Evolutionary conservation across 371 early-diverging fungal species (phyloP).

Genomic region (Apophysomyces ossiformis): DNA sequence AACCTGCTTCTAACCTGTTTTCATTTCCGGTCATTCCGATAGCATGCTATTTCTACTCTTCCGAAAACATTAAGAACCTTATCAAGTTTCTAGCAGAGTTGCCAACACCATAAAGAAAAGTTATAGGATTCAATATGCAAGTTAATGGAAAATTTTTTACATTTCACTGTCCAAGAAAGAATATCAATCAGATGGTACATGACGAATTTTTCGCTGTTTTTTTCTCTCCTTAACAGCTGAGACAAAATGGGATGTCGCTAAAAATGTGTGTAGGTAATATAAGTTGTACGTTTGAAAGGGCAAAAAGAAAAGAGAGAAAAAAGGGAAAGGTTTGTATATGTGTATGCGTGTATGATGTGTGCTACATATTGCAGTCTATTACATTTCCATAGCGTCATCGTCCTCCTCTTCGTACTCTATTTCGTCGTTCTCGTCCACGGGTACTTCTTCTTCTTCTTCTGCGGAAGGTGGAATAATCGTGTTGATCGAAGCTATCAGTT

Average conservation of each 20-base stretch:
- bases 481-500: constrained; percentile 63
- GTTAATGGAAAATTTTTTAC: neutral
- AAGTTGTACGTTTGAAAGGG: neutral
- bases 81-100: neutral
- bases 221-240: constrained; percentile 13
- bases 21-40: constrained; percentile 11
- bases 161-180: neutral
- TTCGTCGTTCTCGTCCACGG: constrained; percentile 29
- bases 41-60: neutral
- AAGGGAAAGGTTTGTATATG: constrained; percentile 3
- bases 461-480: constrained; percentile 51
- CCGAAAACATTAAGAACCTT: neutral
- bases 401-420: constrained; percentile 42
- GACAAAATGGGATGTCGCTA: constrained; percentile 10
- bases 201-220: too few species aligned
- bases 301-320: neutral
- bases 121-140: neutral
- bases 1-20: neutral
- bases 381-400: constrained; percentile 57
- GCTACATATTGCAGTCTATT: constrained; percentile 5
- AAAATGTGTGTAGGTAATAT: neutral
- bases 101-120: neutral
- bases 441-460: constrained; percentile 36
- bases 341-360: constrained; percentile 5
- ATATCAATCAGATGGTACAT: too few species aligned